Percentiles rank a stretch among this genome's conserved stretches.
phyloP scores from a whole-genome alignment of 306 rosid genomes.

The Medicago ruthenica region DNA sequence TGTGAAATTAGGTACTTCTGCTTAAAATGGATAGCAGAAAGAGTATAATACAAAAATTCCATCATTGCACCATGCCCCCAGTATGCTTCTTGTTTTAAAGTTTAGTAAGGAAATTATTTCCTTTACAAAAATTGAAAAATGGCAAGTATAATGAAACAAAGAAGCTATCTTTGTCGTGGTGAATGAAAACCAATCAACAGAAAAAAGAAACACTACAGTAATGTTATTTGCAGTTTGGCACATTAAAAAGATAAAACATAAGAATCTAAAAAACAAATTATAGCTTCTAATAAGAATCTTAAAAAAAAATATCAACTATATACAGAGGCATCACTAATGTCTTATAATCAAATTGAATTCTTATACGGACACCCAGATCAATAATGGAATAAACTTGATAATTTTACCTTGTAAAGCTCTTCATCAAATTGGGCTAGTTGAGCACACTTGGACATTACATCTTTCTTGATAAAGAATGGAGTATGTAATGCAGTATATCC shows the following conservation, averaged over 20 bases:
- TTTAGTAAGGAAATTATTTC: not conserved
- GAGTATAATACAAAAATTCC: not conserved
- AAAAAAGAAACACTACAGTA: not conserved
- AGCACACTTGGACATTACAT: constrained; percentile 94
- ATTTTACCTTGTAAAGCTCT: constrained; percentile 88
- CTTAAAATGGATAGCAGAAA: not conserved
- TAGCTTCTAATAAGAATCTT: not conserved
- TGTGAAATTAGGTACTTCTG: not conserved
- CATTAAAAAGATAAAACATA: constrained; percentile 20
- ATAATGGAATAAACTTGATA: constrained; percentile 24
- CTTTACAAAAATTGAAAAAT: not conserved
- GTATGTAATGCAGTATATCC: constrained; percentile 77
- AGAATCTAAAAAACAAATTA: not conserved
- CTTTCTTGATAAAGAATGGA: constrained; percentile 96
- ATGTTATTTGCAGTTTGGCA: not conserved
- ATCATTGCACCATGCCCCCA: not conserved
- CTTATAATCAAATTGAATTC: constrained; percentile 21
- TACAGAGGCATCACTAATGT: constrained; percentile 5
- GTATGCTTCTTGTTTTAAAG: constrained; percentile 3
- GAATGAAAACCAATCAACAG: constrained; percentile 11
- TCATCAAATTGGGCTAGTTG: constrained; percentile 96
- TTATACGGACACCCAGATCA: not conserved
- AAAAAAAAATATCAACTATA: constrained; percentile 1
- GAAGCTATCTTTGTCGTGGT: not conserved
- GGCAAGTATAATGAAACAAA: constrained; percentile 23